phyloP scores from a whole-genome alignment of 1,139 yeast genomes.

The Magnusiomyces sp. region DNA sequence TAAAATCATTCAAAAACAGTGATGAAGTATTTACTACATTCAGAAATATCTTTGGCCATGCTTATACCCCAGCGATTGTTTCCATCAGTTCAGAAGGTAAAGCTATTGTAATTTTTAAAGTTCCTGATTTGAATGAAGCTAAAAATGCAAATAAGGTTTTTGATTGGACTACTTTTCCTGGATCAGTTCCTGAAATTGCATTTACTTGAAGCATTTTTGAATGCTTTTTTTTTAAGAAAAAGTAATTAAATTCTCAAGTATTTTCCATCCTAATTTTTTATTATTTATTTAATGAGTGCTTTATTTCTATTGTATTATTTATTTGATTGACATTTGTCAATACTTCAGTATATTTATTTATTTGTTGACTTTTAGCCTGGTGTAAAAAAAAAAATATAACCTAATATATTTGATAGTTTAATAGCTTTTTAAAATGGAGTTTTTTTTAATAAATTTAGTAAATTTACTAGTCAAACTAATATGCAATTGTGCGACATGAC shows the following conservation, averaged over 20 bases:
- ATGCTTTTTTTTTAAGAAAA: no score
- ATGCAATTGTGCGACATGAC: no score
- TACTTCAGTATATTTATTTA: not conserved
- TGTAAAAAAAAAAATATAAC: no score
- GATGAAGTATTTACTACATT: slow-evolving; percentile 3
- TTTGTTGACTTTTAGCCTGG: no score
- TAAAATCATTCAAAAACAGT: slow-evolving; percentile 2
- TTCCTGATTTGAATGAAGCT: not conserved
- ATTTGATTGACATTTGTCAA: not conserved
- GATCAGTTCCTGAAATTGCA: slow-evolving; percentile 1
- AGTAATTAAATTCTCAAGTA: not conserved
- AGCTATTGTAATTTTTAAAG: slow-evolving; percentile 2
- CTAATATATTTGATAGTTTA: no score
- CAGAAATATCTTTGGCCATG: not conserved
- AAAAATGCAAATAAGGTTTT: not conserved
- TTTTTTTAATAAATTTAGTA: no score
- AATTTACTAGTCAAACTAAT: no score
- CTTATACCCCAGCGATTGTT: not conserved
- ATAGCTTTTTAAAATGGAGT: no score
- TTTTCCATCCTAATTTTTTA: not conserved
- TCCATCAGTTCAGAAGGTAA: not conserved
- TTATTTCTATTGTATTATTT: not conserved
- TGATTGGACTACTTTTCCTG: slow-evolving; percentile 5
- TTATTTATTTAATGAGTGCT: not conserved
- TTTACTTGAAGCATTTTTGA: not conserved